Base-by-base conservation (phyloP, 2,329 filamentous ascomycete species). In the Sphaerulina vaccinii region DNA sequence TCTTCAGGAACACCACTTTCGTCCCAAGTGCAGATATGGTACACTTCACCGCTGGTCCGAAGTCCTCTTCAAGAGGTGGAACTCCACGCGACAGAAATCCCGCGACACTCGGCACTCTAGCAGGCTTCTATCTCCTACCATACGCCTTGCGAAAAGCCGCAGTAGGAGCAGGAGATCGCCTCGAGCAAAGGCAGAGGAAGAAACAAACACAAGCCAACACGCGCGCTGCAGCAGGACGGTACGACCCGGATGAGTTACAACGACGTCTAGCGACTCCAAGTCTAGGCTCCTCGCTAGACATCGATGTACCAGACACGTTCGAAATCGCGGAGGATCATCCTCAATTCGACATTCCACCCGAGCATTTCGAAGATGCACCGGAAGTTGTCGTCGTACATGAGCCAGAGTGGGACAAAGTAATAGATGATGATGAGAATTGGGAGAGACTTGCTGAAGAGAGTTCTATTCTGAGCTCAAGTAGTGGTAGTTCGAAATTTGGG, bases 21-120 rank as follows among this genome's bases (percentile, higher is more conserved):
- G 45, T 49, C 2, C 45, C 44, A 2, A 35, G 29, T 11, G 19
- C 33, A 39, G 44, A 47, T 3, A 47, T 47, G 35, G 44, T 37
- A 8, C 29, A 47, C 8, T 47, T 47, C 6, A 38, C 33, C 5
- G 24, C 21, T 21, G 15, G 44, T 5, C 21, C 44, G 10, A 35
- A 35, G 24, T 37, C 44, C 22, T 10, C 22, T 7, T 19, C n/a
- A 38, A 15, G 13, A 4, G 23, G 10, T 7, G 23, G 35, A 5
- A 32, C 22, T 9, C 27, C 10, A 29, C 13, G 33, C 13, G 38
- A 38, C 35, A 47, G 15, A 29, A 29, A 32, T n/a, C 33, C 44
- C 5, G 32, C 33, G 4, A 38, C 44, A 16, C 19, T 47, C 9
- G 44, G 33, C 11, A 23, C 33, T 3, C 23, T 47, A 2, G 44